Evolutionary conservation across 495 filamentous ascomycete species (phyloP), one percentile per base, ranked within the genome.

Genomic region (Lepidopterella palustris): DNA sequence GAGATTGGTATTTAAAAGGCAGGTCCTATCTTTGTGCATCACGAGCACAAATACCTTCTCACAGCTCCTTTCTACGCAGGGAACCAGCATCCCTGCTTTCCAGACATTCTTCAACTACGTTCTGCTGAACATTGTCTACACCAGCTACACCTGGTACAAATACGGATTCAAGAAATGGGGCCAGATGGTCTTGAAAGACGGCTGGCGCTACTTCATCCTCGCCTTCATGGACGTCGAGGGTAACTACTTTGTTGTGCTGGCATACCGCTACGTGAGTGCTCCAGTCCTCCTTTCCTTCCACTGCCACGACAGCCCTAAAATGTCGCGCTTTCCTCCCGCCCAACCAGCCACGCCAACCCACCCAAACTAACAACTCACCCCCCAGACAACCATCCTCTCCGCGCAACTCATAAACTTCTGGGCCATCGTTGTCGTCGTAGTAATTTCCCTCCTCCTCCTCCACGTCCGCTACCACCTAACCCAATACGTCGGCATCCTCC

Each of bases 361-460:
- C 15, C 18, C 27, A 26, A 28, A 10, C 6, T 25, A 39, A 50
- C 32, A 32, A 56, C 40, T 27, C 15, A 11, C 15, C 8, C 13
- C 18, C 15, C 27, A 58, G 49, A 95, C 91, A 50, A 93, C 85
- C 68, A 87, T 92, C 71, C 82, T 93, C 32, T 93, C 88, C 53
- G 91, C 89, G 8, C 92, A 97, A 75, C 80, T 98, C 29, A 91
- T 98, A 74, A 96, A 96, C 79, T 97, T 98, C 81, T 98, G 93
- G 92, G 87, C 92, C 64, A 98, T 98, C 60, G 89, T 92, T 20
- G 84, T 93, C 57, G 93, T 98, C 26, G 90, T 97, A 25, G 70
- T 86, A 60, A 73, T 97, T 66, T 96, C 92, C 8, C 88, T 92
- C 74, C 48, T 84, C 45, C 78, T 96, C 69, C 81, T 98, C 24